Evolutionary conservation across 1,284 basidiomycete genomes (phyloP).

Genomic region (Golubevia sp.): DNA sequence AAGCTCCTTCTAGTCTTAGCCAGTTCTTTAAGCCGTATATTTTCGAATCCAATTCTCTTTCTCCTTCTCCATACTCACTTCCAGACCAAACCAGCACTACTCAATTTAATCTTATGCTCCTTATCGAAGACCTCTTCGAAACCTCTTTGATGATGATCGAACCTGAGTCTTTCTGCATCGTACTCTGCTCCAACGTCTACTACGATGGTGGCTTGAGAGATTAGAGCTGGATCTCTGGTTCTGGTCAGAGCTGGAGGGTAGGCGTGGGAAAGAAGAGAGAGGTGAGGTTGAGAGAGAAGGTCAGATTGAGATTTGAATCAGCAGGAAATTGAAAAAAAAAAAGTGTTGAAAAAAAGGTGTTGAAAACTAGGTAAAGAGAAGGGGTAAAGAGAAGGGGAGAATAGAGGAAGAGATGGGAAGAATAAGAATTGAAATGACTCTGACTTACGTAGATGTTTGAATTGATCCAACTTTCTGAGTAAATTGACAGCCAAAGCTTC

Average conservation of each 20-base stretch:
- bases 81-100: conserved; percentile 83
- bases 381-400: too few relatives aligned
- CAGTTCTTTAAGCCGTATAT: too few relatives aligned
- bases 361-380: too few relatives aligned
- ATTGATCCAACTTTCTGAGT: conserved; percentile 77
- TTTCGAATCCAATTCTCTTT: too few relatives aligned
- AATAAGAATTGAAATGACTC: too few relatives aligned
- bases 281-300: neutral
- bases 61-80: conserved; percentile 30
- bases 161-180: conserved; percentile 76
- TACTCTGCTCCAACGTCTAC: conserved; percentile 96
- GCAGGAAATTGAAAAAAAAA: neutral
- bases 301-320: too few relatives aligned
- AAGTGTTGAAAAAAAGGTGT: neutral
- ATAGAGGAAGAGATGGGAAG: too few relatives aligned
- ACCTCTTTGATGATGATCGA: conserved; percentile 95
- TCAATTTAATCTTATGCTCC: conserved; percentile 80
- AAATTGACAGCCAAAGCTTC: conserved; percentile 93
- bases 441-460: conserved; percentile 73
- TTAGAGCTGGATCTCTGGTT: conserved; percentile 76
- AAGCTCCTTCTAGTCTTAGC: too few relatives aligned
- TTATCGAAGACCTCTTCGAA: conserved; percentile 88
- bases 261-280: neutral
- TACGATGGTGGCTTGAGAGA: conserved; percentile 89
- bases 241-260: conserved; percentile 28